Evolutionary conservation across 306 rosid species (phyloP), one percentile per base, ranked within the genome.

Genomic region (Dalbergia cochinchinensis): DNA sequence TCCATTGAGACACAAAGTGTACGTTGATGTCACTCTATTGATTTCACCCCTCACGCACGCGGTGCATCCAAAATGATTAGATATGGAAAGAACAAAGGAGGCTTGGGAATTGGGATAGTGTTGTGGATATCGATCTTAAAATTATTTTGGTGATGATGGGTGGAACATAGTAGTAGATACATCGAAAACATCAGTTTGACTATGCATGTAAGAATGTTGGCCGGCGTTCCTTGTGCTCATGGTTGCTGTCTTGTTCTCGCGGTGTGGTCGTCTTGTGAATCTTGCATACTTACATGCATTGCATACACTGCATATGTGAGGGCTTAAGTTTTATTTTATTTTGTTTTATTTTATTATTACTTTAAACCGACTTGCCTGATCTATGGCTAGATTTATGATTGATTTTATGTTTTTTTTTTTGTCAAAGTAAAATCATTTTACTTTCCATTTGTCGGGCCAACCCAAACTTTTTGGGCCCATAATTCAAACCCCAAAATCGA

Each of bases 141-240:
- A 12, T 26, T 57, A 26, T 26, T 26, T 26, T 26, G 31, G 31
- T 47, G 31, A 8, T 58, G 65, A 50, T 8, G 33, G 71, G 58
- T 26, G 4, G 13, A 71, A 47, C 64, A 78, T 33, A 8, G 82
- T 42, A 62, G 62, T 14, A 41, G 48, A 48, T 13, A 42, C 87
- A 84, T 84, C 55, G 87, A 48, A 80, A 78, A 48, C 67, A 80
- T 84, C 87, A 84, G 18, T 44, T 44, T 19, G 84, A 78, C 63
- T 22, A 9, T 45, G 74, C 67, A 65, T 68, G 79, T 11, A n/a
- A 66, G 54, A 53, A 65, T 41, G 39, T 67, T 62, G 82, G 86
- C 87, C 87, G 90, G 90, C 85, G 64, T 69, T n/a, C 84, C 42
- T 69, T 79, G 57, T 66, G 74, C 78, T 41, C 65, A 3, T 59